Evolutionary conservation across 2,329 filamentous ascomycete species (phyloP).

Genomic region (Juglanconis juglandina): DNA sequence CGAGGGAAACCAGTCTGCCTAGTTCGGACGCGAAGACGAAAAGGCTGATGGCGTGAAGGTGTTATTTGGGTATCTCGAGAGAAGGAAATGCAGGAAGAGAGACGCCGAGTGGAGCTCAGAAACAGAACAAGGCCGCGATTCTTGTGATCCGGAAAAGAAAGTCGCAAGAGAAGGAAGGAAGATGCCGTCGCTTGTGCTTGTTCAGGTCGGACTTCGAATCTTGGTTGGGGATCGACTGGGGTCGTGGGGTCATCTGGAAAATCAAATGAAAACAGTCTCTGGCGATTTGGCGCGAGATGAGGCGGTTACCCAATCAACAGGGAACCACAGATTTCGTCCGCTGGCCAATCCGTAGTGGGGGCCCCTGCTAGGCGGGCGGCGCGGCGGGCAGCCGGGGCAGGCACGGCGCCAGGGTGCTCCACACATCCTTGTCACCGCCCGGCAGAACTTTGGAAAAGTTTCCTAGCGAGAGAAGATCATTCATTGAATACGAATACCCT

Average conservation of each 20-base stretch:
- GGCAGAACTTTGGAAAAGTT: constrained; percentile 10
- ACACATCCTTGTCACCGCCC: constrained; percentile 9
- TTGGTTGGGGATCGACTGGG: background rate
- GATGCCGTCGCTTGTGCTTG: constrained; percentile 5
- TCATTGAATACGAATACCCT: background rate
- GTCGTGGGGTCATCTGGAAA: background rate
- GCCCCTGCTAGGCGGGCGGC: background rate
- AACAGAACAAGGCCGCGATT: background rate
- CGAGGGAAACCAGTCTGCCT: constrained; percentile 4
- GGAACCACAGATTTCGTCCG: background rate
- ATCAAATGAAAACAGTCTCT: background rate
- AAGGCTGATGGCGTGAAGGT: background rate
- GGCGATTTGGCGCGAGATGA: background rate
- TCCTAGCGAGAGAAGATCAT: background rate
- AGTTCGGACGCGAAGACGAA: background rate
- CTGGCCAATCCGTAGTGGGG: background rate
- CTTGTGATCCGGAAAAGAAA: constrained; percentile 8
- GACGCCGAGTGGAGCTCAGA: background rate
- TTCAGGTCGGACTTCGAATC: background rate
- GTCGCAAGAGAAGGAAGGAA: constrained; percentile 12
- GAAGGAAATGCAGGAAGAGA: background rate
- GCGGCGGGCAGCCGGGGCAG: background rate
- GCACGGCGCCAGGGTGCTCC: background rate
- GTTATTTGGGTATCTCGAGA: constrained; percentile 16
- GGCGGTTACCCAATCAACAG: constrained; percentile 11